These are phyloP conservation scores for Tardiomyces depauwii DNA, from an alignment of 1,139 yeast genomes.

Conservation along the genomic window DNA sequence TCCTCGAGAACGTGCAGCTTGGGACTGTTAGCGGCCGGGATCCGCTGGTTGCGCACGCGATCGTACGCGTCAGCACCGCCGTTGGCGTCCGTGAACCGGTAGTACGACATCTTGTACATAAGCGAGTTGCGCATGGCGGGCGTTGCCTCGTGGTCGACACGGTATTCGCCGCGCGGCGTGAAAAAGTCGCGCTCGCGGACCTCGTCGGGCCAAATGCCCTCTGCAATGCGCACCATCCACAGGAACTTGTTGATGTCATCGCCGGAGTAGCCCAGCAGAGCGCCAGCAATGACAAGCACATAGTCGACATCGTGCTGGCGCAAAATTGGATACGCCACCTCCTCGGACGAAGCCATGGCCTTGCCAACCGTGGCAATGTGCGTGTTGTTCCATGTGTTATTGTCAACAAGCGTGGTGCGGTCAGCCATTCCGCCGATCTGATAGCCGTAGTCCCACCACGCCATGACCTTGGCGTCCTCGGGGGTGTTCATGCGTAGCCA, in stretches of 20 bases:
- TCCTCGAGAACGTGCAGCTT: slow-evolving; percentile 76
- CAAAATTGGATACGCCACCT: slow-evolving; percentile 76
- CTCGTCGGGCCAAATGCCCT: slow-evolving; percentile 99
- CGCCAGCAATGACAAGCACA: slow-evolving; percentile 88
- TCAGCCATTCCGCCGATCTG: slow-evolving; percentile 99
- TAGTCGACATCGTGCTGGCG: slow-evolving; percentile 92
- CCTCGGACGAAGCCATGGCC: slow-evolving; percentile 90
- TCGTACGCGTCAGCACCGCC: slow-evolving; percentile 63
- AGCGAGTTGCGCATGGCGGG: slow-evolving; percentile 77
- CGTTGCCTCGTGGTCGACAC: slow-evolving; percentile 73
- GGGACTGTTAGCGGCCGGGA: slow-evolving; percentile 44
- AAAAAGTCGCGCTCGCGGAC: slow-evolving; percentile 76
- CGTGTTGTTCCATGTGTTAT: slow-evolving; percentile 99
- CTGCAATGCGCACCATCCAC: slow-evolving; percentile 99
- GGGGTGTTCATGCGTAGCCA: slow-evolving; percentile 98
- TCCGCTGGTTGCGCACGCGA: slow-evolving; percentile 77
- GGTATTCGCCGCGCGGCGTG: slow-evolving; percentile 78
- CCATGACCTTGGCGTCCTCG: slow-evolving; percentile 91
- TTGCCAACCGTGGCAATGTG: slow-evolving; percentile 99
- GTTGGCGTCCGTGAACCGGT: slow-evolving; percentile 69
- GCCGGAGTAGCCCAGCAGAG: slow-evolving; percentile 86
- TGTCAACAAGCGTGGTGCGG: slow-evolving; percentile 94
- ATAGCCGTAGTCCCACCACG: slow-evolving; percentile 99
- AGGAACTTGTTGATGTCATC: slow-evolving; percentile 94
- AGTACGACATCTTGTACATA: slow-evolving; percentile 92